Base-by-base conservation (phyloP, 225 moss, liverwort and hornwort genomes). In the Bryoerythrophyllum caledonicum region DNA sequence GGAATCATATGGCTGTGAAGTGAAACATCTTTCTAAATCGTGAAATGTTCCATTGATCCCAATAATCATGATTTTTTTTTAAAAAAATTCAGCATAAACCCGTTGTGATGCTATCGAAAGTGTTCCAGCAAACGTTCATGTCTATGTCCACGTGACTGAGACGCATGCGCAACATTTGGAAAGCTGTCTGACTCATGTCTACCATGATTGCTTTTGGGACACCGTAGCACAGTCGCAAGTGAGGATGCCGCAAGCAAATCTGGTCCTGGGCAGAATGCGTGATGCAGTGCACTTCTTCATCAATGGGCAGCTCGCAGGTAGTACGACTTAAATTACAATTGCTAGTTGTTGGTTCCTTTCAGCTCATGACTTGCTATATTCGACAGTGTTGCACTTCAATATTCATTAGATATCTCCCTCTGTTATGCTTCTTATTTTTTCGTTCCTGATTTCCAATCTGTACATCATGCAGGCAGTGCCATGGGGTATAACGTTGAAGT, bases 261-360 rank as follows among this genome's bases (percentile, higher is more conserved):
- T 97, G 61, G 77, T 84, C 20, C 71, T 97, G 43, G 74, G 80
- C 32, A 86, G 76, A 63, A 83, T 90, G 78, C 87, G 93, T 59
- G 95, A 99, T 86, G 90, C 95, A 63, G 80, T 99, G 67, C 99
- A 99, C 68, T 71, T 99, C 40, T 99, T 95, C 63, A 84, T 93
- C 41, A 99, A 99, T 37, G 83, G 91, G 28, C 64, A 88, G 68
- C 85, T 91, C 75, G 86, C 72, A 84, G 99, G n/a, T n/a, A n/a
- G 99, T 96, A 82, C 74, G 48, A 46, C 15, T 73, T 73, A 21
- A 10, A 14, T 19, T 64, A 10, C 34, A 63, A 19, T 63, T 25
- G 24, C 20, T 35, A 19, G 17, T 26, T n/a, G n/a, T n/a, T n/a
- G n/a, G n/a, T n/a, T n/a, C n/a, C n/a, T n/a, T n/a, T n/a, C n/a